These are phyloP conservation scores for Excoecaria agallocha DNA, from an alignment of 345 rosid genomes.

Conservation along the genomic window DNA sequence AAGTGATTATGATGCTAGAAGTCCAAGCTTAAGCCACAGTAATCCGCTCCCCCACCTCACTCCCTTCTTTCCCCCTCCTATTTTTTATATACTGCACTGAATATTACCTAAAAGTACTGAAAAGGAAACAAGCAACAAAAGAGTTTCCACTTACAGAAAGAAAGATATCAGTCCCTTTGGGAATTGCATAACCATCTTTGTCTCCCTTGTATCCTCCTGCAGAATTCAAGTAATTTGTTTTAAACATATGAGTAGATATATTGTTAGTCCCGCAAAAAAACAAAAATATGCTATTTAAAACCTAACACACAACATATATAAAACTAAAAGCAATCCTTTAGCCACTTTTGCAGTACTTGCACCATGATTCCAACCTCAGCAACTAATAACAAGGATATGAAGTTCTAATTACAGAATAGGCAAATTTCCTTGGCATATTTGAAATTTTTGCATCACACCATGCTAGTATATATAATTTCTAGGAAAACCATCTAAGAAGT, in stretches of 20 bases:
- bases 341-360: background rate
- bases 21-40: background rate
- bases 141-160: slow-evolving; percentile 56
- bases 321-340: background rate
- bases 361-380: background rate
- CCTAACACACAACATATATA: background rate
- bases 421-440: background rate
- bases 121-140: background rate
- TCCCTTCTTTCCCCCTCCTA: background rate
- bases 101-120: background rate
- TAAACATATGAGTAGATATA: background rate
- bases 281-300: background rate
- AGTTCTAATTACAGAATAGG: too few relatives aligned
- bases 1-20: background rate
- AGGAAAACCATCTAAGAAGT: background rate
- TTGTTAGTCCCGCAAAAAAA: background rate
- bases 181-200: slow-evolving; percentile 65
- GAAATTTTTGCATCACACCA: background rate
- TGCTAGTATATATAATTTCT: background rate
- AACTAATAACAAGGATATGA: background rate
- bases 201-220: slow-evolving; percentile 85
- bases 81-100: too few relatives aligned
- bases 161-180: slow-evolving; percentile 86
- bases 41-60: background rate
- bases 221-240: slow-evolving; percentile 11